Percentiles rank a stretch among this genome's conserved stretches.
These are phyloP conservation scores for Saccharomyces hybrid DNA, from an alignment of 1,139 yeast species.

Conservation along the genomic window DNA sequence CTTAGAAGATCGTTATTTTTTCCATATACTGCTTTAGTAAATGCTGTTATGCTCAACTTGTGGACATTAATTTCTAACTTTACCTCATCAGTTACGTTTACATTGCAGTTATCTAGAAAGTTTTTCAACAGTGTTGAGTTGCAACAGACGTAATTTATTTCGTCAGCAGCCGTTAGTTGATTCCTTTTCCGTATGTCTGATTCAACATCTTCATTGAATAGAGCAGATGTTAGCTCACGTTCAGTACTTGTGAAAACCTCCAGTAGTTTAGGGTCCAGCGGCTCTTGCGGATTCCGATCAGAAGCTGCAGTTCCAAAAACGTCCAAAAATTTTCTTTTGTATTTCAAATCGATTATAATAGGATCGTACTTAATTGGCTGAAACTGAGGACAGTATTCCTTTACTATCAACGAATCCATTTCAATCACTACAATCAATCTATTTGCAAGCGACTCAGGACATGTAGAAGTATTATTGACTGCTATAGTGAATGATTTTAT, in stretches of 20 bases:
- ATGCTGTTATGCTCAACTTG: constrained; percentile 44
- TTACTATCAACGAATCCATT: constrained; percentile 43
- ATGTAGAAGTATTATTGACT: constrained; percentile 27
- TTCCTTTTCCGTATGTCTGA: constrained; percentile 12
- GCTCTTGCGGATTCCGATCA: constrained; percentile 15
- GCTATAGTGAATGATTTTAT: constrained; percentile 33
- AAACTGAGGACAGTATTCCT: constrained; percentile 47
- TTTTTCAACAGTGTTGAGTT: constrained; percentile 41
- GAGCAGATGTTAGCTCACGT: constrained; percentile 21
- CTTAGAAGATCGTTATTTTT: constrained; percentile 46
- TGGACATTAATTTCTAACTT: constrained; percentile 41
- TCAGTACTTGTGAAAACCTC: constrained; percentile 22
- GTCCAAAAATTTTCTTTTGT: constrained; percentile 34
- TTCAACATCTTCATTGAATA: constrained; percentile 23
- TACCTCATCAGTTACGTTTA: constrained; percentile 47
- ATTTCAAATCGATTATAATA: constrained; percentile 36
- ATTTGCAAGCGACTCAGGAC: constrained; percentile 32
- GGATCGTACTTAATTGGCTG: constrained; percentile 39
- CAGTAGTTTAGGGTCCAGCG: constrained; percentile 24
- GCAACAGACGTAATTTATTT: constrained; percentile 38
- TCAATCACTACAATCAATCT: constrained; percentile 43
- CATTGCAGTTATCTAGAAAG: constrained; percentile 39
- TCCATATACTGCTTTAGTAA: constrained; percentile 42
- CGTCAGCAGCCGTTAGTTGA: constrained; percentile 20
- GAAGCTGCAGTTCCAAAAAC: constrained; percentile 23